Evolutionary conservation across 257 asterid genomes (phyloP).

Genomic region (Mitragyna speciosa): DNA sequence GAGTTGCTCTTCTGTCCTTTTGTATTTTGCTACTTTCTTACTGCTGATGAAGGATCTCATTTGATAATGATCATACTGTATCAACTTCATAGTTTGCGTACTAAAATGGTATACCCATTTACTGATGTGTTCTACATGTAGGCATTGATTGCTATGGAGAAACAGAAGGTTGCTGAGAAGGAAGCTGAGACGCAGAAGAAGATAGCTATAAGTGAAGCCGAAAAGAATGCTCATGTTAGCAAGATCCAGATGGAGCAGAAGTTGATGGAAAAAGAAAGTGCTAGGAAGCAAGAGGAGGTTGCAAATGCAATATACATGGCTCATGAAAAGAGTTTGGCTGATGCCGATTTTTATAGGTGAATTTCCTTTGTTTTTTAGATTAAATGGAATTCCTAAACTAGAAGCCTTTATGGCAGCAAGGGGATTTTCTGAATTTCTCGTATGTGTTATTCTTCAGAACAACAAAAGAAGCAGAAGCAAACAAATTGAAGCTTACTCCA

Average conservation of each 20-base stretch:
- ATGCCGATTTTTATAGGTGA: conserved; percentile 84
- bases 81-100: not conserved
- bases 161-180: conserved; percentile 88
- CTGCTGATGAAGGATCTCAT: not conserved
- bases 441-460: conserved; percentile 40
- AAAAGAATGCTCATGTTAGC: conserved; percentile 86
- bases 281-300: conserved; percentile 88
- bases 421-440: not conserved
- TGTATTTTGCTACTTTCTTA: not conserved
- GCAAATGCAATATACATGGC: conserved; percentile 84
- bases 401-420: not conserved
- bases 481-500: conserved; percentile 86
- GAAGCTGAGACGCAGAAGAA: conserved; percentile 96
- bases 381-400: not conserved
- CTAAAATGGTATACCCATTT: not conserved
- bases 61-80: not conserved
- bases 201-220: conserved; percentile 95
- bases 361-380: conserved; percentile 10
- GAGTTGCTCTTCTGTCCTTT: not conserved
- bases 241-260: conserved; percentile 92
- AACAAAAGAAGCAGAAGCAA: conserved; percentile 88
- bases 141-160: conserved; percentile 95
- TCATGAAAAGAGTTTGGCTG: conserved; percentile 96
- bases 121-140: conserved; percentile 20
- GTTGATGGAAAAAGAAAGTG: conserved; percentile 88